Percentiles rank a stretch among this genome's conserved stretches.
phyloP scores from a whole-genome alignment of 441 rosid species.

The Arabidopsis hybrid region DNA sequence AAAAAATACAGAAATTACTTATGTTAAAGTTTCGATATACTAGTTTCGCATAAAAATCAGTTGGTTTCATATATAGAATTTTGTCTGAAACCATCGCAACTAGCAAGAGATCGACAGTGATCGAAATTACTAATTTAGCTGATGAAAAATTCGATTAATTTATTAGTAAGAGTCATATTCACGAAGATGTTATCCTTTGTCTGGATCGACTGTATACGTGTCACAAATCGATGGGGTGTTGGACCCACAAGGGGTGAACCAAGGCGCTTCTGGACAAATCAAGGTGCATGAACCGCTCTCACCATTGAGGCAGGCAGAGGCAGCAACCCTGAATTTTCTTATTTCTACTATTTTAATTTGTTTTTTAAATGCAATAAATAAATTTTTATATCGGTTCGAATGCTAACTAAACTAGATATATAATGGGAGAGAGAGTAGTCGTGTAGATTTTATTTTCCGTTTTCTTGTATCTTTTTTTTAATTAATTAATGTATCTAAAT shows the following conservation, averaged over 20 bases:
- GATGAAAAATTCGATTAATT: neutral
- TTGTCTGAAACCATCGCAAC: conserved; percentile 9
- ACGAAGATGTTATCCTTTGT: conserved; percentile 34
- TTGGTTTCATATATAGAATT: conserved; percentile 3
- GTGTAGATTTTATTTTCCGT: neutral
- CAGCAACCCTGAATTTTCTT: conserved; percentile 27
- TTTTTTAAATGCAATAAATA: neutral
- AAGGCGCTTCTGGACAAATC: conserved; percentile 31
- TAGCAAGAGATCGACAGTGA: conserved; percentile 5
- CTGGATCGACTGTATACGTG: conserved; percentile 44
- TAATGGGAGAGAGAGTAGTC: conserved; percentile 13
- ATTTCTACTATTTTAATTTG: neutral
- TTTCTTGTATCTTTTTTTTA: neutral
- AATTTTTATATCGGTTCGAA: neutral
- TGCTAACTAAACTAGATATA: neutral
- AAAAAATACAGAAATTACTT: too few species aligned
- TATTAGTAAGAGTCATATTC: conserved; percentile 35
- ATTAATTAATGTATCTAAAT: neutral
- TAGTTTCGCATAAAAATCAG: conserved; percentile 1
- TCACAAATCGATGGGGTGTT: conserved; percentile 22
- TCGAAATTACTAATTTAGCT: neutral
- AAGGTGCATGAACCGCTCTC: conserved; percentile 41
- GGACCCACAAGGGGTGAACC: conserved; percentile 28
- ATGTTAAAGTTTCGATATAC: neutral
- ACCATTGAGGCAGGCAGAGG: conserved; percentile 13